Evolutionary conservation across 2,329 filamentous ascomycete species (phyloP).

Genomic region (Westerdykella aurantiaca): DNA sequence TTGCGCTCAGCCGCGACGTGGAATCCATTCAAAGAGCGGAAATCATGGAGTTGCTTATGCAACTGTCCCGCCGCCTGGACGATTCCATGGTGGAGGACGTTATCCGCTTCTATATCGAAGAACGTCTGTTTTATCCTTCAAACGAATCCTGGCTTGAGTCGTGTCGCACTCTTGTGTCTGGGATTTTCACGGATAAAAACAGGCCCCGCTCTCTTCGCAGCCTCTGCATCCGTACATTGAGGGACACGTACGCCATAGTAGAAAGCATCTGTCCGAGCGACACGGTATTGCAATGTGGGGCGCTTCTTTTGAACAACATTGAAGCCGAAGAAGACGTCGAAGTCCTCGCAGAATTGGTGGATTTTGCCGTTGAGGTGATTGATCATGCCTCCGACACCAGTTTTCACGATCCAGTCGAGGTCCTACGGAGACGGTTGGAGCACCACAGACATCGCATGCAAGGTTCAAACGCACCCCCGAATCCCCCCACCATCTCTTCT

Average conservation of each 20-base stretch:
- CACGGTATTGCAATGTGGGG: conserved; percentile 54
- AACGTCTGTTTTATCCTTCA: conserved; percentile 66
- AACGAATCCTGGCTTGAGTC: conserved; percentile 64
- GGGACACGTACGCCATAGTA: conserved; percentile 45
- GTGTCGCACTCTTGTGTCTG: conserved; percentile 53
- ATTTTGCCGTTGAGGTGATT: conserved; percentile 60
- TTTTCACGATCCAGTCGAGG: conserved; percentile 46
- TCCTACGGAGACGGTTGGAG: conserved; percentile 38
- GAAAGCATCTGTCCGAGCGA: conserved; percentile 54
- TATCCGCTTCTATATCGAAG: conserved; percentile 62
- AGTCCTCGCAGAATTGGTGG: conserved; percentile 60
- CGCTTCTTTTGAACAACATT: conserved; percentile 57
- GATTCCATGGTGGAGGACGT: conserved; percentile 60
- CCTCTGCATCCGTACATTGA: conserved; percentile 55
- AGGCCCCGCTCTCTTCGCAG: conserved; percentile 59
- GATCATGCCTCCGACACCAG: conserved; percentile 53
- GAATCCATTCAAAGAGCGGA: conserved; percentile 60
- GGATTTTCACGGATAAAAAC: conserved; percentile 57
- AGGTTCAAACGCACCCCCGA: neutral
- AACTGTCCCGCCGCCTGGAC: conserved; percentile 56
- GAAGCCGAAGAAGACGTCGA: conserved; percentile 57
- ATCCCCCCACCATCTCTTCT: conserved; percentile 4
- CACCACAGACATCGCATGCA: conserved; percentile 2
- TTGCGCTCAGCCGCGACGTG: conserved; percentile 24
- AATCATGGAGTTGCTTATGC: conserved; percentile 61